These are phyloP conservation scores for Xylaria castorea DNA, from an alignment of 495 filamentous ascomycete species.

Conservation along the genomic window DNA sequence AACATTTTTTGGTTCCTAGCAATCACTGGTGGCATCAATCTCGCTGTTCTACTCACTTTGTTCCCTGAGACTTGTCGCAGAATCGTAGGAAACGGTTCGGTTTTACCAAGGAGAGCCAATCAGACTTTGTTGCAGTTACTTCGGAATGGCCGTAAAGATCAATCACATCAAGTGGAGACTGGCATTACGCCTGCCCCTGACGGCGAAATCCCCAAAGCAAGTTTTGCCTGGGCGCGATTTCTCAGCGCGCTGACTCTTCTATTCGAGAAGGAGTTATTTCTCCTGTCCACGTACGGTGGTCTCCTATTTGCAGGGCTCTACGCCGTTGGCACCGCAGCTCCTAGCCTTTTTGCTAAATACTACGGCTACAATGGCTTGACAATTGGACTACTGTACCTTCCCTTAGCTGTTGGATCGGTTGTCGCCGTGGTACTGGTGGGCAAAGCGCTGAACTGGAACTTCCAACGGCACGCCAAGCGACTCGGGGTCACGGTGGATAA, in stretches of 20 bases:
- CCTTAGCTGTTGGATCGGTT: slow-evolving; percentile 64
- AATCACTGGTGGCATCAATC: slow-evolving; percentile 54
- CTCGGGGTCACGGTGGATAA: slow-evolving; percentile 53
- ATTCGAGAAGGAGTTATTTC: slow-evolving; percentile 64
- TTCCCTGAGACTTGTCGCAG: slow-evolving; percentile 65
- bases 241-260: slow-evolving; percentile 65
- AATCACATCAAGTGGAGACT: background rate
- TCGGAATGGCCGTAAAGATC: slow-evolving; percentile 47
- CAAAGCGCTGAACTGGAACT: slow-evolving; percentile 61
- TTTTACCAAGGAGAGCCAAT: slow-evolving; percentile 50
- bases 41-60: slow-evolving; percentile 53
- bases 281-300: slow-evolving; percentile 63
- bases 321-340: slow-evolving; percentile 53
- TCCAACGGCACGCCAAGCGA: slow-evolving; percentile 49
- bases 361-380: slow-evolving; percentile 65
- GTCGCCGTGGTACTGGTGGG: slow-evolving; percentile 63
- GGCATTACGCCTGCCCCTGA: slow-evolving; percentile 26
- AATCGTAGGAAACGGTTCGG: slow-evolving; percentile 69
- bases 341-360: slow-evolving; percentile 53
- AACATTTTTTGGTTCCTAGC: slow-evolving; percentile 73
- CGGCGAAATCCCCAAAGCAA: slow-evolving; percentile 33
- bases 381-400: slow-evolving; percentile 62
- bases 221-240: slow-evolving; percentile 60
- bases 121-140: slow-evolving; percentile 46
- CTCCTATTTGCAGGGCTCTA: slow-evolving; percentile 65